Percentiles rank a stretch among this genome's conserved stretches.
phyloP scores from a whole-genome alignment of 768 basidiomycete genomes.

The Russula sp. region DNA sequence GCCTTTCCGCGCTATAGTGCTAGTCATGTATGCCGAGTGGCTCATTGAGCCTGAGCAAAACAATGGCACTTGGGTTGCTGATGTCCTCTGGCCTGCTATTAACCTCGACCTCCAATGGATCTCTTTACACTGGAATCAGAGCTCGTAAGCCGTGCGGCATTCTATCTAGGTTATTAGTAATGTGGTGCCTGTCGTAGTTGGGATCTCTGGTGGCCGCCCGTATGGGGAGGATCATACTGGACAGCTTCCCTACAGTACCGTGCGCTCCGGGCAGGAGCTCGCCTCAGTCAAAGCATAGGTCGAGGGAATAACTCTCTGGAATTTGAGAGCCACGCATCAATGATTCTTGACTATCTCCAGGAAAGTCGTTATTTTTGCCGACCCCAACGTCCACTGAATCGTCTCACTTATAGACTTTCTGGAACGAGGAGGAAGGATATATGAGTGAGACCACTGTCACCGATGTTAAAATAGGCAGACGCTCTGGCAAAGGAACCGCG shows the following conservation, averaged over 20 bases:
- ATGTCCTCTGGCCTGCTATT: slow-evolving; percentile 17
- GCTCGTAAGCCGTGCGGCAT: slow-evolving; percentile 5
- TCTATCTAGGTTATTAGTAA: background rate
- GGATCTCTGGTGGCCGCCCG: slow-evolving; percentile 15
- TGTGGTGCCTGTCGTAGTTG: background rate
- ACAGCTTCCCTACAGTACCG: slow-evolving; percentile 15
- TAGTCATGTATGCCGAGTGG: slow-evolving; percentile 19
- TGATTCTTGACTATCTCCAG: slow-evolving; percentile 20
- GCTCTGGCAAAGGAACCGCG: slow-evolving; percentile 29
- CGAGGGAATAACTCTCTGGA: background rate
- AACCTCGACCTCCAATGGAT: slow-evolving; percentile 17
- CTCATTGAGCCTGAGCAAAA: slow-evolving; percentile 6
- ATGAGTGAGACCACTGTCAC: slow-evolving; percentile 16
- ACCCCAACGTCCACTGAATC: background rate
- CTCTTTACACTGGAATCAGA: slow-evolving; percentile 14
- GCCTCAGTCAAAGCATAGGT: slow-evolving; percentile 7
- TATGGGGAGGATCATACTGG: slow-evolving; percentile 17
- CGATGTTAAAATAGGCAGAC: slow-evolving; percentile 19
- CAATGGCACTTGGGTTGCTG: slow-evolving; percentile 16
- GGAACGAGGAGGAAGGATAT: slow-evolving; percentile 14
- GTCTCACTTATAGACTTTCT: slow-evolving; percentile 7
- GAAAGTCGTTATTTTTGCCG: background rate
- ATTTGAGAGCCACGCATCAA: slow-evolving; percentile 1
- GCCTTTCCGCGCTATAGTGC: slow-evolving; percentile 6
- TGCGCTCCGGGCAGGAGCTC: slow-evolving; percentile 9